Evolutionary conservation across 768 basidiomycete genomes (phyloP), one percentile per base, ranked within the genome.

Genomic region (Serendipita sp.): DNA sequence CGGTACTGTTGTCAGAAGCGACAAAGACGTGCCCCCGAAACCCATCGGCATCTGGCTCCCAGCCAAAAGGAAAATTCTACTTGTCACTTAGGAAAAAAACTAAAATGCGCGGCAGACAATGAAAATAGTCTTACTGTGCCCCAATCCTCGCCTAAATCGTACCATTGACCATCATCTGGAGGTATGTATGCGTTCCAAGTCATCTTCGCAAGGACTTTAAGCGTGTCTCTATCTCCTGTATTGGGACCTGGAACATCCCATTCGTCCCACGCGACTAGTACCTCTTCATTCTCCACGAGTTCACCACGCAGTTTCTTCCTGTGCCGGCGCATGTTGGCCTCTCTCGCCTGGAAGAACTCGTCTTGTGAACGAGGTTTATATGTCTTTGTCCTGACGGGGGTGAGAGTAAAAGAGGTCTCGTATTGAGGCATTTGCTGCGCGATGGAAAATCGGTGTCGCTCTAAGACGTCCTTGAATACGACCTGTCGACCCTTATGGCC

Each of bases 11-110:
- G 73, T 90, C 86, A 0, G 80, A 77, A 0, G 83, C 83, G n/a
- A 86, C 88, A 69, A 95, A 96, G 23, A 98, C 76, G 70, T 97
- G 93, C 0, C 95, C 95, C 51, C 95, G 81, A 66, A 97, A 82
- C 0, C 93, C 92, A 72, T 96, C 90, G n/a, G 84, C 84, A 30
- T 86, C 82, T 0, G 88, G 85, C 68, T 88, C 83, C 93, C 94
- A 97, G 11, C 95, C 95, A 69, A 92, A 86, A 0, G 93, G 88
- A 34, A 78, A 76, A 34, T 78, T 81, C 84, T 89, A 67, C 23
- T 23, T 23, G 23, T 23, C 23, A 23, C 23, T 23, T 23, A 23
- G 23, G 23, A 18, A 44, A 48, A 28, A 44, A 18, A 65, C 51
- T 35, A 1, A 23, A 23, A 23, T 23, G 23, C 23, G 23, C 23